Conservation (phyloP, 805 yeast genomes). For the Saturnispora diversa region DNA sequence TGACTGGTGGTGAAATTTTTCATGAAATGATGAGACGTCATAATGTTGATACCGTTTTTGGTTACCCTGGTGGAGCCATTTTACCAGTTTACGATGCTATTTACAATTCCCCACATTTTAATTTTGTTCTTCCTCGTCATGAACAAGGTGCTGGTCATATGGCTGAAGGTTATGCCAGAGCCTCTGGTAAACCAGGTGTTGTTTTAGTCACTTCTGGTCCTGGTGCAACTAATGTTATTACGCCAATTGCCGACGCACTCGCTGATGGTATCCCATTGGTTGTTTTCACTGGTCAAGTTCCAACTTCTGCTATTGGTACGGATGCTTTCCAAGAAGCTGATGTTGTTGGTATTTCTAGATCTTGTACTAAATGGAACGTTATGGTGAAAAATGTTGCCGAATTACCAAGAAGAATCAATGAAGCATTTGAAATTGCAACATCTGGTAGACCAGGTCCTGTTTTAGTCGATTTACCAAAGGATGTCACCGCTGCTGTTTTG, state of each 20-base stretch:
- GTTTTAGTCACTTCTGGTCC: slow-evolving; percentile 99
- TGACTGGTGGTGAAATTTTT: slow-evolving; percentile 97
- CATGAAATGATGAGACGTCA: slow-evolving; percentile 98
- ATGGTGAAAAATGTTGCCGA: slow-evolving; percentile 95
- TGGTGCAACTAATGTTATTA: slow-evolving; percentile 95
- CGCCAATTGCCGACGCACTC: slow-evolving; percentile 97
- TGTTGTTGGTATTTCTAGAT: slow-evolving; percentile 90
- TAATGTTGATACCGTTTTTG: slow-evolving; percentile 90
- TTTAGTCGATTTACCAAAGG: slow-evolving; percentile 94
- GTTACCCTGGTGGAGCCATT: slow-evolving; percentile 99
- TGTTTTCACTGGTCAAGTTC: slow-evolving; percentile 96
- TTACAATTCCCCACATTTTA: slow-evolving; percentile 80
- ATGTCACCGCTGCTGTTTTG: slow-evolving; percentile 88
- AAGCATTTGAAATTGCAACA: slow-evolving; percentile 95
- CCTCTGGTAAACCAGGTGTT: slow-evolving; percentile 92
- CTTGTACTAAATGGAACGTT: slow-evolving; percentile 98
- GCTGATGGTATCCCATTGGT: slow-evolving; percentile 97
- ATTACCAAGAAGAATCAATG: slow-evolving; percentile 90
- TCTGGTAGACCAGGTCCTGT: slow-evolving; percentile 98
- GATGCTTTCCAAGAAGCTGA: slow-evolving; percentile 99
- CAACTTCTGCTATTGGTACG: slow-evolving; percentile 92
- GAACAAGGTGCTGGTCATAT: slow-evolving; percentile 99
- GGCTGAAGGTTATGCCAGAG: slow-evolving; percentile 99
- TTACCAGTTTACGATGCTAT: slow-evolving; percentile 97
- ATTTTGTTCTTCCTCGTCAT: slow-evolving; percentile 88